Percentiles rank a stretch among this genome's conserved stretches.
phyloP scores from a whole-genome alignment of 2,329 filamentous ascomycete genomes.

The Parafenestella ontariensis region DNA sequence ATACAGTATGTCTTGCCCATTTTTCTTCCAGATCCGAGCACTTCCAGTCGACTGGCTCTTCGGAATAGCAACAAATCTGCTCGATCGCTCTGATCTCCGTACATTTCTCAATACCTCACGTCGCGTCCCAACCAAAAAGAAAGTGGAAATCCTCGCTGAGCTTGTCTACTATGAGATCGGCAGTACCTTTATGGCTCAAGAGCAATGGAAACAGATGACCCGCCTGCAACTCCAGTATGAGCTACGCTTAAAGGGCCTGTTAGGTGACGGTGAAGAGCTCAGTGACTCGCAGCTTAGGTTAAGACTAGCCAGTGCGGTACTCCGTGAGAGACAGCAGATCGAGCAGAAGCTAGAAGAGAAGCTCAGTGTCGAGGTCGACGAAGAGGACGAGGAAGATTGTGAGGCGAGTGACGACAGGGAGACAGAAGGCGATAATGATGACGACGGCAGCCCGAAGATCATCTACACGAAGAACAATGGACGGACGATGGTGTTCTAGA shows the following conservation, averaged over 20 bases:
- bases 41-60: neutral
- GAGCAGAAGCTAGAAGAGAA: neutral
- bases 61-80: neutral
- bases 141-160: neutral
- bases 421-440: too few species aligned
- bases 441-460: neutral
- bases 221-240: slow-evolving; percentile 8
- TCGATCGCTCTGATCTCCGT: neutral
- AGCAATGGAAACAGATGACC: slow-evolving; percentile 8
- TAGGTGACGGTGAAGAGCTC: neutral
- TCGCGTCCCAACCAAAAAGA: neutral
- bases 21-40: neutral
- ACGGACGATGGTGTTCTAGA: neutral
- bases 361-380: neutral
- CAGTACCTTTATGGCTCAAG: neutral
- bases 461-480: slow-evolving; percentile 1
- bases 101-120: neutral
- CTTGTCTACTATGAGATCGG: slow-evolving; percentile 3
- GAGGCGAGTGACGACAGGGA: neutral
- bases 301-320: neutral
- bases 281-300: neutral
- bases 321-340: neutral
- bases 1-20: neutral
- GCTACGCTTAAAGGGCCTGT: neutral
- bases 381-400: neutral